Conservation (phyloP, 805 yeast genomes). For the Maudiozyma turicensis region DNA sequence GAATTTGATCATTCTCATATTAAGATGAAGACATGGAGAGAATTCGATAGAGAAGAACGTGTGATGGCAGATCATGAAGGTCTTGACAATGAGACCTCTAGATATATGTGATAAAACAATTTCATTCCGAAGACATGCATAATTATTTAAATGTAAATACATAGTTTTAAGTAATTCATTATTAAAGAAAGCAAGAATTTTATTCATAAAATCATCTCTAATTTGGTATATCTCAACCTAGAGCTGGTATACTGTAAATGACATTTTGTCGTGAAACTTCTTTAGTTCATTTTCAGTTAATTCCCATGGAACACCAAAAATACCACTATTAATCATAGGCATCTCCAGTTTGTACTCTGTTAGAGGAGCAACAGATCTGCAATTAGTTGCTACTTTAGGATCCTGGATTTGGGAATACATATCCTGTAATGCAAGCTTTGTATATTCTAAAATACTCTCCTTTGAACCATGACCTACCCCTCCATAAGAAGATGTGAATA, state of each 20-base stretch:
- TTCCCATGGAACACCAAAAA: slow-evolving; percentile 74
- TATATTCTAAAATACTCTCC: slow-evolving; percentile 39
- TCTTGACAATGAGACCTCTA: not conserved
- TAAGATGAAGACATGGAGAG: slow-evolving; percentile 90
- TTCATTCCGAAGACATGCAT: not conserved
- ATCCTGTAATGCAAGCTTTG: slow-evolving; percentile 41
- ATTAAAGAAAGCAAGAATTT: too few relatives aligned
- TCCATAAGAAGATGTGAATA: slow-evolving; percentile 60
- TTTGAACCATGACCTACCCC: slow-evolving; percentile 34
- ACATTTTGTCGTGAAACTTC: slow-evolving; percentile 7
- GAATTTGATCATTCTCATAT: slow-evolving; percentile 87
- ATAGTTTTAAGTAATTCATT: not conserved
- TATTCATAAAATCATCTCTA: too few relatives aligned
- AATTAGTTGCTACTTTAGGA: slow-evolving; percentile 3
- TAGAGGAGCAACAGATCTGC: slow-evolving; percentile 3
- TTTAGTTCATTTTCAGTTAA: slow-evolving; percentile 47
- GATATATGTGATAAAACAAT: not conserved
- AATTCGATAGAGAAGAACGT: slow-evolving; percentile 59
- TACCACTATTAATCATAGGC: slow-evolving; percentile 77
- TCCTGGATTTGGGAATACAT: slow-evolving; percentile 19
- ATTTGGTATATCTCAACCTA: slow-evolving; percentile 14
- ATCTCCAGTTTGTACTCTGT: slow-evolving; percentile 34
- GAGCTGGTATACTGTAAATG: slow-evolving; percentile 26
- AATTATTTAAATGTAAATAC: not conserved
- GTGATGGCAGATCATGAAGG: not conserved